These are phyloP conservation scores for Anacardium occidentale DNA, from an alignment of 345 rosid species.

Conservation along the genomic window DNA sequence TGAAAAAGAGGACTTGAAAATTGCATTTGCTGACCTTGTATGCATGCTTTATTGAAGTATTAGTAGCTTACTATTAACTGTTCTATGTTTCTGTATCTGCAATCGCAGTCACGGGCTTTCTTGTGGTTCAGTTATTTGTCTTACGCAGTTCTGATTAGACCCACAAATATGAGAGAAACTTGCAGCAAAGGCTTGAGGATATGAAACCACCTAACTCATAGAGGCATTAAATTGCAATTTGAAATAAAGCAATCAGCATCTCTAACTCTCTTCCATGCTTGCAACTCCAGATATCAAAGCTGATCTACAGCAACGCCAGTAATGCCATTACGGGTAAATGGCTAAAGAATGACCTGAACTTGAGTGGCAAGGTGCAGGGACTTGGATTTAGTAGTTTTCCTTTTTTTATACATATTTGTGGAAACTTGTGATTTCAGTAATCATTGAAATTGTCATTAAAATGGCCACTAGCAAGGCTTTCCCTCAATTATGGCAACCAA, in stretches of 20 bases:
- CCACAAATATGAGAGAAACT: not conserved
- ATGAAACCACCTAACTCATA: not conserved
- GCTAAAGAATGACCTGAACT: constrained; percentile 28
- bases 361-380: constrained; percentile 30
- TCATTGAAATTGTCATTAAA: not conserved
- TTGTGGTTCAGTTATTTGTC: not conserved
- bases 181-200: constrained; percentile 3
- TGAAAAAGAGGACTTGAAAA: not conserved
- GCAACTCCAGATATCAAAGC: constrained; percentile 39
- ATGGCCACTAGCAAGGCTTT: constrained; percentile 33
- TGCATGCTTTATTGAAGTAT: not conserved
- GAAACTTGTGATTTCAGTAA: not conserved
- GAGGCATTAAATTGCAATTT: not conserved
- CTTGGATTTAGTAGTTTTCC: not conserved
- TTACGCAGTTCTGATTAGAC: no score
- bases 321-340: constrained; percentile 51
- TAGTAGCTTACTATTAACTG: constrained; percentile 12
- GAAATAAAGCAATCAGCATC: not conserved
- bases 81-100: not conserved
- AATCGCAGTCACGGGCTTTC: not conserved
- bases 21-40: not conserved
- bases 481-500: constrained; percentile 41
- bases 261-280: constrained; percentile 12
- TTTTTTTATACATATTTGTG: constrained; percentile 4
- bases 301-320: constrained; percentile 41